These are phyloP conservation scores for Leccinum colubrinum DNA, from an alignment of 1,284 basidiomycete genomes.

Conservation along the genomic window DNA sequence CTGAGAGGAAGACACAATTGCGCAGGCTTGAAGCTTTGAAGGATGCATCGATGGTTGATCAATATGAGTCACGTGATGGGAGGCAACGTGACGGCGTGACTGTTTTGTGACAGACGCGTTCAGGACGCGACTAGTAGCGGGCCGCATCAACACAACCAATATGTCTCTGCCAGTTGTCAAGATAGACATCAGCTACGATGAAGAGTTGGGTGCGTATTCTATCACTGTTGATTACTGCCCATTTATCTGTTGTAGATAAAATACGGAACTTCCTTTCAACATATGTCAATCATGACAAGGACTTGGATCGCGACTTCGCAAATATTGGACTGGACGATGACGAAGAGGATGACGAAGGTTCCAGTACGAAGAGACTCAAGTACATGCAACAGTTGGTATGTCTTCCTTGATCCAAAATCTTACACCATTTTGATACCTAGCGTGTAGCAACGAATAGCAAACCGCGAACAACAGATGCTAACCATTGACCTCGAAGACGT, in stretches of 20 bases:
- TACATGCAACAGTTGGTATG: conserved; percentile 90
- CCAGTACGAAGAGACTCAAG: conserved; percentile 56
- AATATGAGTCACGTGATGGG: conserved; percentile 18
- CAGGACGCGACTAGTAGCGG: conserved; percentile 8
- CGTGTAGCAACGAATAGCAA: conserved; percentile 80
- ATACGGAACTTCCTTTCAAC: conserved; percentile 70
- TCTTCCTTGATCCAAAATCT: conserved; percentile 22
- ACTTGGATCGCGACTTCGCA: conserved; percentile 66
- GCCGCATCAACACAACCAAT: conserved; percentile 4
- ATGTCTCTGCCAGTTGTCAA: conserved; percentile 51
- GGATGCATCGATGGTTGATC: too few relatives aligned
- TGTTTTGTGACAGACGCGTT: conserved; percentile 27
- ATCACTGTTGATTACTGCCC: conserved; percentile 33
- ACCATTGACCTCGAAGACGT: conserved; percentile 84
- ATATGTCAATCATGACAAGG: conserved; percentile 64
- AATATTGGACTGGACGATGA: conserved; percentile 67
- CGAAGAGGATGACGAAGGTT: conserved; percentile 39
- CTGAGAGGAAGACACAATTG: not conserved
- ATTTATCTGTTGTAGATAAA: conserved; percentile 44
- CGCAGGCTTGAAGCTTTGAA: too few relatives aligned
- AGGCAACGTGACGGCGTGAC: conserved; percentile 19
- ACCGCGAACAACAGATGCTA: conserved; percentile 87
- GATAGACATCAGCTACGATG: conserved; percentile 45
- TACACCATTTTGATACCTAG: conserved; percentile 30
- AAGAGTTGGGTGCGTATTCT: conserved; percentile 44